Base-by-base conservation (phyloP, 1,139 yeast genomes). In the Nematodospora anomalae region DNA sequence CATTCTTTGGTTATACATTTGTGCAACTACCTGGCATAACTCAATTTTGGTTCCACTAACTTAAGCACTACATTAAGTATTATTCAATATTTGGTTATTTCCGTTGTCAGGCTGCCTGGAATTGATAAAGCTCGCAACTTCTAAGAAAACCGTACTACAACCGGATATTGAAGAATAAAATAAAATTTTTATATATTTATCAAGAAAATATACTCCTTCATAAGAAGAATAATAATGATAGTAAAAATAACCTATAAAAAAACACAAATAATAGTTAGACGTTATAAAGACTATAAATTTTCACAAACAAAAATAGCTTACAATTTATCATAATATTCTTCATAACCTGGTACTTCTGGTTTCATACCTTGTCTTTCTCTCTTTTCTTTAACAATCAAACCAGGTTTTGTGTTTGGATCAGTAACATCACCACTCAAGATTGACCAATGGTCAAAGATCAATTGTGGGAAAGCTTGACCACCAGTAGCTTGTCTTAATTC, bases 391-490 rank as follows among this genome's bases (percentile, higher is more conserved):
- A 87, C 97, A 69, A 92, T 87, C 57, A 74, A 76, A 85, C 97
- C 97, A 62, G 97, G 94, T 83, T 90, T 92, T 64, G 96, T 63
- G 64, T 82, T 58, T 66, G 90, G 83, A 76, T 92, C 97, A 58
- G 86, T 75, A 67, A 95, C 95, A 73, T 88, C 94, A 74, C 97
- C 96, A 57, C 68, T 64, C 79, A 92, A 77, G 62, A 85, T 72
- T 55, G 88, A 79, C 97, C 97, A 92, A 74, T 92, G 98, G 73
- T 90, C 97, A 76, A 92, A 92, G 74, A 92, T 92, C 95, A 92
- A 82, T 80, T 90, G 97, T 78, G 98, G 98, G 97, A 92, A 92
- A 72, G 98, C 98, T 83, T 92, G 98, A 76, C 98, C 98, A 86
- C 97, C 97, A 64, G 98, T 92, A 66, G 97, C 96, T 79, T 90